These are phyloP conservation scores for Pseudogymnoascus sp. DNA, from an alignment of 2,329 filamentous ascomycete species.

Conservation along the genomic window DNA sequence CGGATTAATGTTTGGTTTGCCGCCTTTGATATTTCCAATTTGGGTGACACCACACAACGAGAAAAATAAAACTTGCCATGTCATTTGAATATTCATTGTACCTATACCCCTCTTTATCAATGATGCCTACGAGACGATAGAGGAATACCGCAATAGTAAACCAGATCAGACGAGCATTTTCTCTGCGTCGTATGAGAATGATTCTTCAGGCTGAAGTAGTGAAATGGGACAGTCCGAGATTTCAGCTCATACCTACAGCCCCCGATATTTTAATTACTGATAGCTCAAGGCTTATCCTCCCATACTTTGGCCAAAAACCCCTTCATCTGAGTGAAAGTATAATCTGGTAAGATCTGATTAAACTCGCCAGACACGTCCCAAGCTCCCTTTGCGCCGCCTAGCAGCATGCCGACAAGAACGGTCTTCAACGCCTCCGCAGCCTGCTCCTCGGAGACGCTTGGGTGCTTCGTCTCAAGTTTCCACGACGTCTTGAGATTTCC, in stretches of 20 bases:
- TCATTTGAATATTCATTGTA: background rate
- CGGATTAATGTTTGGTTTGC: background rate
- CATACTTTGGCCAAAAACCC: slow-evolving; percentile 31
- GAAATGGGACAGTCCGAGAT: too few relatives aligned
- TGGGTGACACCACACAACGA: background rate
- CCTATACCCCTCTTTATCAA: background rate
- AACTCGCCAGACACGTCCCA: slow-evolving; percentile 37
- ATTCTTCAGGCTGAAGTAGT: too few relatives aligned
- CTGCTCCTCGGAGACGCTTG: slow-evolving; percentile 26
- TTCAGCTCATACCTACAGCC: too few relatives aligned
- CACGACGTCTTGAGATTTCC: slow-evolving; percentile 36
- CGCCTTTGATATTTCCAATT: background rate
- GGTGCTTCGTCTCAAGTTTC: slow-evolving; percentile 29
- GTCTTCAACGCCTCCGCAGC: slow-evolving; percentile 28
- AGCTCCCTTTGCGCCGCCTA: slow-evolving; percentile 33
- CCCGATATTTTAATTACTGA: too few relatives aligned
- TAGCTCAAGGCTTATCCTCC: slow-evolving; percentile 26
- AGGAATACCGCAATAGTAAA: too few relatives aligned
- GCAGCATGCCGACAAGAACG: slow-evolving; percentile 35
- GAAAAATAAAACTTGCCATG: background rate
- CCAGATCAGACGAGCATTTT: too few relatives aligned
- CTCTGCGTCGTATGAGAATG: too few relatives aligned
- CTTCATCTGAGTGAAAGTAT: slow-evolving; percentile 33
- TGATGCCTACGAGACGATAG: too few relatives aligned
- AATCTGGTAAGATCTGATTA: slow-evolving; percentile 38